Conservation (phyloP, 805 yeast species). For the Metschnikowia colocasiae region DNA sequence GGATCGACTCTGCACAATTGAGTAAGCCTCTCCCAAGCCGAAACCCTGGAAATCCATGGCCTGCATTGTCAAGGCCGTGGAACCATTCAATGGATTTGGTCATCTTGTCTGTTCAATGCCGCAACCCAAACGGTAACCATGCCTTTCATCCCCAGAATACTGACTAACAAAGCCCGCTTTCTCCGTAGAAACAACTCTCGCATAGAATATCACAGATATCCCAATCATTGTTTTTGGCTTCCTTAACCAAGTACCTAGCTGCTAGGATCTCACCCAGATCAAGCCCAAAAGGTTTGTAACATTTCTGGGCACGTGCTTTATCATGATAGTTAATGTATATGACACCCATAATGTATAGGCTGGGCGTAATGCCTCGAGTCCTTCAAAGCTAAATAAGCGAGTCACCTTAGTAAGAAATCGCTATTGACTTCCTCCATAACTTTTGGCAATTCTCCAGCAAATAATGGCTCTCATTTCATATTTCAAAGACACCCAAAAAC, state of each 20-base stretch:
- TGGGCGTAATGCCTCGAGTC: slow-evolving; percentile 63
- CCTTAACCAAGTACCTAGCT: slow-evolving; percentile 66
- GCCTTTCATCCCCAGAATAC: slow-evolving; percentile 34
- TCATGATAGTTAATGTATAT: slow-evolving; percentile 65
- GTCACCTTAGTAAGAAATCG: slow-evolving; percentile 38
- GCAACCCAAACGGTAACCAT: slow-evolving; percentile 88
- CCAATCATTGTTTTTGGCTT: slow-evolving; percentile 74
- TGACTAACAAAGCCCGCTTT: slow-evolving; percentile 41
- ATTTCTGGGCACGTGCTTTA: slow-evolving; percentile 67
- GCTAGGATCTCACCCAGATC: slow-evolving; percentile 74
- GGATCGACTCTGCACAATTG: slow-evolving; percentile 79
- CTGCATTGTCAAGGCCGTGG: slow-evolving; percentile 75
- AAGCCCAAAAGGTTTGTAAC: slow-evolving; percentile 85
- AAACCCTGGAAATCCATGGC: slow-evolving; percentile 67
- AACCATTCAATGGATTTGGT: slow-evolving; percentile 83
- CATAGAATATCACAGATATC: slow-evolving; percentile 74
- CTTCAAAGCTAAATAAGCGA: slow-evolving; percentile 59
- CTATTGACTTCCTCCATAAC: slow-evolving; percentile 40
- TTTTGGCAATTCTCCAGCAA: slow-evolving; percentile 72
- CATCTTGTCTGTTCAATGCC: slow-evolving; percentile 65
- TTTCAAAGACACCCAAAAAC: slow-evolving; percentile 50
- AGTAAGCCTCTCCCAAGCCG: slow-evolving; percentile 96
- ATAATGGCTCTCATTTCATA: slow-evolving; percentile 56
- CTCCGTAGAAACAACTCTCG: slow-evolving; percentile 61
- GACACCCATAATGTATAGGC: slow-evolving; percentile 79